A percentile compares a stretch with the other conserved stretches of the same genome.
phyloP scores from a whole-genome alignment of 2,329 filamentous ascomycete species.

The Meredithiella fracta region DNA sequence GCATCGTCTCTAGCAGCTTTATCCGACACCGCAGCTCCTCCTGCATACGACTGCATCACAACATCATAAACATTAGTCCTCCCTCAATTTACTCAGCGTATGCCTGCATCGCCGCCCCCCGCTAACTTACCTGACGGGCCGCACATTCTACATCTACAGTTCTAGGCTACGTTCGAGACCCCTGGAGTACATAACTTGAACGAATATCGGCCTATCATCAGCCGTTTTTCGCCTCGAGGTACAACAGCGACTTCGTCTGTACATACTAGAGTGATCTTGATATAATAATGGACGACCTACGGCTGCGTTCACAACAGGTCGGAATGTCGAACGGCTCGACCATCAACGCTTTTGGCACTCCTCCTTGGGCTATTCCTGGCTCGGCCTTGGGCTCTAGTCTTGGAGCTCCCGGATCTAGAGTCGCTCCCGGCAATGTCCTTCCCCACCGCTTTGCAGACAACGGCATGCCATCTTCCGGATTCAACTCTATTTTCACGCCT shows the following conservation, averaged over 20 bases:
- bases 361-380: neutral
- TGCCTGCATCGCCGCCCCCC: neutral
- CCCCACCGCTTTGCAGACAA: slow-evolving; percentile 12
- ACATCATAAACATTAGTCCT: neutral
- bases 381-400: neutral
- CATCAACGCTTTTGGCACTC: slow-evolving; percentile 7
- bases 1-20: neutral
- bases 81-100: neutral
- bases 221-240: neutral
- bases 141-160: neutral
- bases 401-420: neutral
- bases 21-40: neutral
- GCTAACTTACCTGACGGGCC: neutral
- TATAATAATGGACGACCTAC: slow-evolving; percentile 4
- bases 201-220: too few relatives aligned
- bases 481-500: slow-evolving; percentile 4
- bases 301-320: neutral
- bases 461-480: neutral
- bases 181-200: neutral
- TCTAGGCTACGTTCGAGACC: neutral
- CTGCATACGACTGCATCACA: neutral
- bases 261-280: neutral
- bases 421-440: neutral
- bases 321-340: neutral
- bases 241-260: neutral